Evolutionary conservation across 2,329 filamentous ascomycete species (phyloP).

Genomic region (Bipolaris gigantea): DNA sequence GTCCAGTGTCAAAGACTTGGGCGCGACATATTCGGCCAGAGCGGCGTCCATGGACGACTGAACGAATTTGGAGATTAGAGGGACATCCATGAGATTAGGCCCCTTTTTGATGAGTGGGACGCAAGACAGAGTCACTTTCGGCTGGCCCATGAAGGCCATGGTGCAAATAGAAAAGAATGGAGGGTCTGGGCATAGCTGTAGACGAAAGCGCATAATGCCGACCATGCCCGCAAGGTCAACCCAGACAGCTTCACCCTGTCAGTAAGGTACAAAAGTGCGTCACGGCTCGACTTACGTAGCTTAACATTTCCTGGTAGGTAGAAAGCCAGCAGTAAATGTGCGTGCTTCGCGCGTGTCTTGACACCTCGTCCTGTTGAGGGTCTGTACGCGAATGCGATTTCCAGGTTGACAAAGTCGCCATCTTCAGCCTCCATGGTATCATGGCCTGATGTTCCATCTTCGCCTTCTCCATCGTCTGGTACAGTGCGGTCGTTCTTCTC

Average conservation of each 20-base stretch:
- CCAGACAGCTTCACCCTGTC: constrained; percentile 61
- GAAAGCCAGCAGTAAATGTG: constrained; percentile 72
- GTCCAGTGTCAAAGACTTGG: constrained; percentile 72
- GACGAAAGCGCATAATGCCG: constrained; percentile 67
- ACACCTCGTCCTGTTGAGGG: constrained; percentile 64
- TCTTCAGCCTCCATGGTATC: constrained; percentile 70
- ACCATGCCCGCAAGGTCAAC: constrained; percentile 73
- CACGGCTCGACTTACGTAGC: constrained; percentile 46
- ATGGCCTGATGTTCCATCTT: constrained; percentile 38
- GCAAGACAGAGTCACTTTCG: constrained; percentile 70
- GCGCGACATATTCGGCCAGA: constrained; percentile 74
- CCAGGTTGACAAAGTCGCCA: constrained; percentile 76
- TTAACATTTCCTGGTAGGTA: constrained; percentile 63
- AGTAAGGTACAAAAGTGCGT: constrained; percentile 7
- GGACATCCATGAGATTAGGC: constrained; percentile 74
- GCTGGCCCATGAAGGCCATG: constrained; percentile 73
- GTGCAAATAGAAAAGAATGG: constrained; percentile 78
- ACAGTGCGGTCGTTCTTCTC: constrained; percentile 56
- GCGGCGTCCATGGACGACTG: constrained; percentile 74
- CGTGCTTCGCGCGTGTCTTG: constrained; percentile 67
- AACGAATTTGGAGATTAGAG: constrained; percentile 73
- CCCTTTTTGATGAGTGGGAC: constrained; percentile 69
- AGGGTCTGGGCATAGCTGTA: constrained; percentile 75
- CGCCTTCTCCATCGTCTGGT: constrained; percentile 47
- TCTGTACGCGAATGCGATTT: constrained; percentile 73